Evolutionary conservation across 768 basidiomycete species (phyloP), one percentile per base, ranked within the genome.

Genomic region (Solioccasus polychromus): DNA sequence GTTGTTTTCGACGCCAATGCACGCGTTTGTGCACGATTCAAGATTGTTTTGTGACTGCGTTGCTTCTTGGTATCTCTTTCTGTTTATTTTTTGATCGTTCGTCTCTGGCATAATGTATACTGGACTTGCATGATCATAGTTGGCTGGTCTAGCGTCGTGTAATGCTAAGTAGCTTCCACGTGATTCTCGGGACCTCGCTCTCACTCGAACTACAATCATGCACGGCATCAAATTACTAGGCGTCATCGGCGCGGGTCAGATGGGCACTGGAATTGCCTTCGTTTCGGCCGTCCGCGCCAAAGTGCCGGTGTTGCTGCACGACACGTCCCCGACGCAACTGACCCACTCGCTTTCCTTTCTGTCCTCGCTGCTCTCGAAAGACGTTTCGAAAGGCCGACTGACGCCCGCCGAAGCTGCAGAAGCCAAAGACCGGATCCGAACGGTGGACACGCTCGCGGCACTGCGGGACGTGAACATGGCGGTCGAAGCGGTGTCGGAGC

Each of bases 401-500:
- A 75, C 79, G 1, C 66, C 73, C 26, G 76, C 79, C 24, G 79
- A 88, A 9, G 88, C 89, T 0, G 82, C 85, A 35, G 87, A 85
- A 42, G 86, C 88, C 1, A 71, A 78, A 44, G 82, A 77, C 17
- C 73, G 87, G 35, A 71, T 98, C 19, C 71, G 62, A 8, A 71
- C 83, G 9, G 77, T 89, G 4, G 72, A 75, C n/a, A 79, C 76
- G 3, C 53, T 90, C 19, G 69, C 72, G 35, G 82, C 73, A 2
- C 57, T 92, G 53, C 72, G 82, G 38, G 92, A 93, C 59, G 87
- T 83, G 8, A 92, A 95, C 60, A 84, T 97, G 79, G 88, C 92
- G 35, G 74, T 97, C 38, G 94, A 97, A 84, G 95, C 94, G 1
- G 92, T 88, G 0, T 89, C 92, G 3, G 94, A 98, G 67, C 80